phyloP scores from a whole-genome alignment of 345 rosid genomes.

The Corymbia maculata region DNA sequence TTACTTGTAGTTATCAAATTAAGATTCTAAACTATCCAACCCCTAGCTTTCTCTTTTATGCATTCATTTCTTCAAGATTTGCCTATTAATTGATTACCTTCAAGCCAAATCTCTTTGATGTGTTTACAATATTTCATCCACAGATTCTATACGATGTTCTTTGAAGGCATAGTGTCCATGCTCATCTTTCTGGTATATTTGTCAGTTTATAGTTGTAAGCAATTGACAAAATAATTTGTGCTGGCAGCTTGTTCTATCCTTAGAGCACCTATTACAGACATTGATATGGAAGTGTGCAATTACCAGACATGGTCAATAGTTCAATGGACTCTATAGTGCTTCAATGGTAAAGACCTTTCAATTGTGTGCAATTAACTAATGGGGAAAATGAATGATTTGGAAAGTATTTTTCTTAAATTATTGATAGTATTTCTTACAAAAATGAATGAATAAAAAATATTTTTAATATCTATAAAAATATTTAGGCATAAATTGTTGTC shows the following conservation, averaged over 20 bases:
- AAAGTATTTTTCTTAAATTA: too few relatives aligned
- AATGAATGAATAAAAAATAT: too few relatives aligned
- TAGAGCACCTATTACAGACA: constrained; percentile 55
- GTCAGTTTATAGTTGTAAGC: not conserved
- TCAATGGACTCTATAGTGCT: constrained; percentile 26
- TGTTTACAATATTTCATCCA: constrained; percentile 25
- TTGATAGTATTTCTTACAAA: too few relatives aligned
- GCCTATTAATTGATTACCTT: constrained; percentile 5
- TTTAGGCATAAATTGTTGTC: too few relatives aligned
- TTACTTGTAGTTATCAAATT: not conserved
- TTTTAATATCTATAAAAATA: too few relatives aligned
- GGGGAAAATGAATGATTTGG: too few relatives aligned
- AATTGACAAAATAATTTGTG: not conserved
- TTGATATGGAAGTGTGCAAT: constrained; percentile 33
- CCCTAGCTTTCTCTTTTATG: constrained; percentile 52
- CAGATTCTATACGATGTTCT: constrained; percentile 59
- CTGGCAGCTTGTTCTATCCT: constrained; percentile 78
- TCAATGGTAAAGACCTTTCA: constrained; percentile 18
- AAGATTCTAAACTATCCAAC: not conserved
- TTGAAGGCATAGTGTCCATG: constrained; percentile 29
- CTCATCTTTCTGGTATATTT: not conserved
- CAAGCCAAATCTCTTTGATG: constrained; percentile 59
- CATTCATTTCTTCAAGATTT: constrained; percentile 74
- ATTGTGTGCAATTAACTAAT: not conserved
- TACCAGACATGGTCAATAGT: constrained; percentile 53